A percentile compares a stretch with the other conserved stretches of the same genome.
Evolutionary conservation across 2,329 filamentous ascomycete genomes (phyloP).

Genomic region (Fusarium chlamydosporum): DNA sequence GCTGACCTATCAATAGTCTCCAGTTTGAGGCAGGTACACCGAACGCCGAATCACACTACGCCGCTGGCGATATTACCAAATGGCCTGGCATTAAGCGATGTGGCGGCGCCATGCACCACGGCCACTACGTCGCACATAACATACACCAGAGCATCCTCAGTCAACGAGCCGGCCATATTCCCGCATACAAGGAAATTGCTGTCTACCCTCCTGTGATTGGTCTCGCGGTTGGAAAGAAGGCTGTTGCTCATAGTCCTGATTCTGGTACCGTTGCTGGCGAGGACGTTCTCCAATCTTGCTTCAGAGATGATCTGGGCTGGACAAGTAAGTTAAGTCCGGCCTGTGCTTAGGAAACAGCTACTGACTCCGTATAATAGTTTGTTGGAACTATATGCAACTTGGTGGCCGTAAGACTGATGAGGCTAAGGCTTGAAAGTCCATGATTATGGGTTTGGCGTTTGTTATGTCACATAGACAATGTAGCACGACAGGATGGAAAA

Average conservation of each 20-base stretch:
- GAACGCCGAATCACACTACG: slow-evolving; percentile 74
- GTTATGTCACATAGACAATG: slow-evolving; percentile 17
- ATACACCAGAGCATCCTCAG: slow-evolving; percentile 73
- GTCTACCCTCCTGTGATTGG: slow-evolving; percentile 77
- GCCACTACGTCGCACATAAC: slow-evolving; percentile 75
- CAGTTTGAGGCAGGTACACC: slow-evolving; percentile 67
- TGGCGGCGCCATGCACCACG: slow-evolving; percentile 81
- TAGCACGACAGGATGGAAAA: neutral
- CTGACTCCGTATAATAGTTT: slow-evolving; percentile 60
- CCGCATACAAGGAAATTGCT: slow-evolving; percentile 64
- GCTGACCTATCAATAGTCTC: slow-evolving; percentile 58
- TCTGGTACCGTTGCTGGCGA: slow-evolving; percentile 71
- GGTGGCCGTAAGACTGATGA: slow-evolving; percentile 53
- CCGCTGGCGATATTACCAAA: slow-evolving; percentile 75
- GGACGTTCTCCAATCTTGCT: slow-evolving; percentile 74
- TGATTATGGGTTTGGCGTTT: slow-evolving; percentile 41
- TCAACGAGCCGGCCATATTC: slow-evolving; percentile 56
- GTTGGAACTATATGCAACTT: slow-evolving; percentile 68
- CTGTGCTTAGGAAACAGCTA: too few species aligned
- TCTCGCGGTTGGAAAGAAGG: slow-evolving; percentile 78
- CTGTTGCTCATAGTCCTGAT: slow-evolving; percentile 72
- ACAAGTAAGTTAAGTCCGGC: slow-evolving; percentile 63
- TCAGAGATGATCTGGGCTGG: slow-evolving; percentile 77
- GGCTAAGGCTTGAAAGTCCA: slow-evolving; percentile 42
- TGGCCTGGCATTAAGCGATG: slow-evolving; percentile 88